Base-by-base conservation (phyloP, 192 early-diverging fungal genomes). In the Dispira parvispora region DNA sequence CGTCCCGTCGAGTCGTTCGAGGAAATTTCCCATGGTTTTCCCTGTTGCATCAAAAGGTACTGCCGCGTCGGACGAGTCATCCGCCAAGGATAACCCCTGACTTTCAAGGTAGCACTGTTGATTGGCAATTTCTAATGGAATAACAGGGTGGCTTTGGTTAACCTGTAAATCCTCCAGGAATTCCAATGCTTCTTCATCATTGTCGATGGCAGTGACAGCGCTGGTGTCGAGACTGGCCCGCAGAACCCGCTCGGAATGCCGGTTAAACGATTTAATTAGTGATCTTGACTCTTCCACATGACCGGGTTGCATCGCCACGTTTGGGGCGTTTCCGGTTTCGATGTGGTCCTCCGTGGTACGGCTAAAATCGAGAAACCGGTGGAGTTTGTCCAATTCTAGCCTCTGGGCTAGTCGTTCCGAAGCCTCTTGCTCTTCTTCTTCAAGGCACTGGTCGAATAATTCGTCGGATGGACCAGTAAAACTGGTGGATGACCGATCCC, bases 231-330 rank as follows among this genome's bases (percentile, higher is more conserved):
- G 1, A 63, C 28, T 18, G 1, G 63, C 64, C 50, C 88, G 80
- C 11, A 98, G 68, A 3, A 96, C 86, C 8, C 84, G 73, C 68
- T 85, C 80, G 4, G 90, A 89, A 62, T 94, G 92, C 49, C 88
- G 83, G 65, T 98, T 98, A 67, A 92, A 91, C 26, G 86, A 70
- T 50, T 91, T 70, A 61, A 98, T 87, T 20, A 98, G 74, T 12
- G 90, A 80, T 52, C 89, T 78, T 16, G 77, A 79, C n/a, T 87
- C 76, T 25, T 63, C 67, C 20, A 68, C 63, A 32, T 65, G 43
- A 23, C 88, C 85, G 0, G 90, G 71, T 32, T 71, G 71, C 91
- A 94, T 94, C 0, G 90, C 89, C 46, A 82, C 72, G 71, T 94
- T 89, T 4, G 88, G 87, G 11, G 67, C 74, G 68, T 87, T 91